phyloP scores from a whole-genome alignment of 805 yeast species.

The Pichia membranifaciens region DNA sequence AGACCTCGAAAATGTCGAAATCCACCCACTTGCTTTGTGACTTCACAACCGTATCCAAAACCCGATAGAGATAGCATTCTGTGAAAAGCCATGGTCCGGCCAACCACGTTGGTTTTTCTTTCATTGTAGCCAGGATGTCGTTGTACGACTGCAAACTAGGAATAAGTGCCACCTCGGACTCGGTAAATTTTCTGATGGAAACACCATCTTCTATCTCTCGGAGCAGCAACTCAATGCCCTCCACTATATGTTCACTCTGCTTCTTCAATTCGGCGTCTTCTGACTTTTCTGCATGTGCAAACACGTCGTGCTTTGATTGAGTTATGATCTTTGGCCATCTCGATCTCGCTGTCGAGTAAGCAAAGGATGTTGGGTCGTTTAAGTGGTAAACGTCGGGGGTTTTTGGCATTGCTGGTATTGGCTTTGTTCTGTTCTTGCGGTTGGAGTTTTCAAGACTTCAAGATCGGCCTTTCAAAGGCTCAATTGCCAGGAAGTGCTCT shows the following conservation, averaged over 20 bases:
- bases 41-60: conserved; percentile 43
- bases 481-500: too few relatives aligned
- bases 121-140: conserved; percentile 37
- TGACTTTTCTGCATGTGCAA: conserved; percentile 5
- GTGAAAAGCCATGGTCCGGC: conserved; percentile 86
- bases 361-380: conserved; percentile 73
- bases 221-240: conserved; percentile 38
- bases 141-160: conserved; percentile 55
- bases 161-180: conserved; percentile 20
- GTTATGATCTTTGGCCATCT: conserved; percentile 86
- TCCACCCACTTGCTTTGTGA: conserved; percentile 38
- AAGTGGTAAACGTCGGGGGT: conserved; percentile 53
- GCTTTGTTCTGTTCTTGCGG: not conserved
- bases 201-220: conserved; percentile 39
- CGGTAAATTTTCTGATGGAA: conserved; percentile 37
- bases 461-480: too few relatives aligned
- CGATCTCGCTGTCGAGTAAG: conserved; percentile 64
- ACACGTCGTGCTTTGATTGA: conserved; percentile 60
- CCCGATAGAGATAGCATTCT: conserved; percentile 81
- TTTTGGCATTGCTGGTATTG: not conserved
- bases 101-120: conserved; percentile 53
- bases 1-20: conserved; percentile 68
- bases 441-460: too few relatives aligned
- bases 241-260: conserved; percentile 45
- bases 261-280: conserved; percentile 20